Evolutionary conservation across 805 yeast species (phyloP), one percentile per base, ranked within the genome.

Genomic region (Brettanomyces custersianus): DNA sequence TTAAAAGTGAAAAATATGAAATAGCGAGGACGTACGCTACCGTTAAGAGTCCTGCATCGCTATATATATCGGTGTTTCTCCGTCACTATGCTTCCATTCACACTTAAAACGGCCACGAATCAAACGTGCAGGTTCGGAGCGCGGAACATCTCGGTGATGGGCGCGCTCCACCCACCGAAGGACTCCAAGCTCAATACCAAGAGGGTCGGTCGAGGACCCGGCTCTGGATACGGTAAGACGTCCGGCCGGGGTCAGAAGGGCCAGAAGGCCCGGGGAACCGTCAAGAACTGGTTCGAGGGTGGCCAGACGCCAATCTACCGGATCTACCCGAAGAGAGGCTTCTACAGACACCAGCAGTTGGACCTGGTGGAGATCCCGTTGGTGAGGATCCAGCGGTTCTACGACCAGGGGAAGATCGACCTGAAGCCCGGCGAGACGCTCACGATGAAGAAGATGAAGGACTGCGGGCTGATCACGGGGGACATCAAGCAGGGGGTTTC

Each of bases 201-300:
- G 53, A 72, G 96, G 59, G 68, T 90, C 10, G 98, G 98, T 61
- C 78, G 98, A 66, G 97, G 97, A 64, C 95, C 95, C 18, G 87
- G 94, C 29, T 80, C 94, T 25, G 86, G 87, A 16, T 68, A 73
- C 46, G 98, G 98, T 65, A 88, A 90, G 61, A 92, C 97, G 4
- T 77, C 96, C 5, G 95, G 95, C 33, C 73, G 97, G 59, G 98
- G 98, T 68, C 95, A 85, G 53, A 92, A 92, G 65, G 98, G 98
- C 75, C 97, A 90, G 59, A 90, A 90, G 64, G 96, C 97, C 9
- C 76, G 97, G 62, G 83, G 90, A 26, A 74, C 79, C 29, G 90
- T 90, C 21, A 90, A 87, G 38, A 74, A 81, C 40, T 85, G 94
- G 90, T 86, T 90, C 56, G 98, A 92, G 67, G 98, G 98, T 75